Conservation (phyloP, 495 filamentous ascomycete genomes). For the Lophium mytilinum region DNA sequence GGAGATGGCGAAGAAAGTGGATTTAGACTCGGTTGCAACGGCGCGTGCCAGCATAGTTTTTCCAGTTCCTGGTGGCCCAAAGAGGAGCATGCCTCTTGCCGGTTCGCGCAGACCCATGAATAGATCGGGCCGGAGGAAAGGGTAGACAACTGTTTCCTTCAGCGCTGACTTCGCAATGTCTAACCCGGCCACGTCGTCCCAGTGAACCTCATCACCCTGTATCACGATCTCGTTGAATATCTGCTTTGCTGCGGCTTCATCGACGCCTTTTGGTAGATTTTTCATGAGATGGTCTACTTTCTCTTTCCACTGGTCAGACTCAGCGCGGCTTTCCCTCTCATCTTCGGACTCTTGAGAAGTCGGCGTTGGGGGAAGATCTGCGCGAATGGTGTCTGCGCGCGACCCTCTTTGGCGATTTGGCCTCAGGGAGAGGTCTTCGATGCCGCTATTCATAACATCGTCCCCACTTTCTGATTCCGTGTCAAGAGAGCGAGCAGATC, state of each 20-base stretch:
- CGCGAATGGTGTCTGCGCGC: constrained; percentile 6
- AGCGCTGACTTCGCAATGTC: constrained; percentile 85
- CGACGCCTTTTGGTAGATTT: constrained; percentile 70
- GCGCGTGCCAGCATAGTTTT: constrained; percentile 98
- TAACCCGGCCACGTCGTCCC: constrained; percentile 88
- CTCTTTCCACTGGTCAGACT: constrained; percentile 36
- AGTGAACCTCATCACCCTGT: constrained; percentile 88
- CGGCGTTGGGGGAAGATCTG: constrained; percentile 13
- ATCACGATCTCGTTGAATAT: constrained; percentile 96
- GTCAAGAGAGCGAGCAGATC: background rate
- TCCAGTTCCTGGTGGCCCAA: constrained; percentile 92
- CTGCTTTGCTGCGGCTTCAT: constrained; percentile 73
- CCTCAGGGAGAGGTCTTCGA: constrained; percentile 27
- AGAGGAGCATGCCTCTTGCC: constrained; percentile 89
- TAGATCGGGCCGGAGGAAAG: constrained; percentile 89
- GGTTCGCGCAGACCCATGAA: constrained; percentile 95
- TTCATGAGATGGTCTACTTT: constrained; percentile 58
- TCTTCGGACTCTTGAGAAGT: constrained; percentile 34
- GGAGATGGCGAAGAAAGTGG: constrained; percentile 96
- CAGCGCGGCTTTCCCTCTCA: constrained; percentile 16
- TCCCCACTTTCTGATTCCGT: background rate
- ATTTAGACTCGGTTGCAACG: constrained; percentile 86
- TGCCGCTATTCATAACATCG: constrained; percentile 16
- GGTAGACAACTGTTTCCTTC: constrained; percentile 95
- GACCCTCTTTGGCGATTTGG: constrained; percentile 2